These are phyloP conservation scores for Penicillium pulvis DNA, from an alignment of 495 filamentous ascomycete species.

Conservation along the genomic window DNA sequence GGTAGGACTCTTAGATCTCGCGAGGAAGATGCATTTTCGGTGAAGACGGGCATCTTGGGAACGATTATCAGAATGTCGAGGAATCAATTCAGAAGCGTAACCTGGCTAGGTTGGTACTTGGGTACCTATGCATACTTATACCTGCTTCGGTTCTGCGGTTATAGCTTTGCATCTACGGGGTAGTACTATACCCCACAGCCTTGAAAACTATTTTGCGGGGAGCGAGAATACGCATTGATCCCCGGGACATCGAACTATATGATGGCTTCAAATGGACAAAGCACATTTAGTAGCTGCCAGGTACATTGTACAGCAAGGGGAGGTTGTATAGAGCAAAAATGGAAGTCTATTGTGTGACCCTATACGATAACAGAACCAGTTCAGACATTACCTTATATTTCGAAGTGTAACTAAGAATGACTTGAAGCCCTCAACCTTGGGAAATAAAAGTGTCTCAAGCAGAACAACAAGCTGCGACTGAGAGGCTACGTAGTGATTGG, in stretches of 20 bases:
- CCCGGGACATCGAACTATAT: neutral
- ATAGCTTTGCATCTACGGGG: neutral
- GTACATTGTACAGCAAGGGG: too few relatives aligned
- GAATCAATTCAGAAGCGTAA: too few relatives aligned
- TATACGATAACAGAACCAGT: too few relatives aligned
- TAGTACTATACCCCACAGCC: conserved; percentile 1
- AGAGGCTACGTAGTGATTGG: neutral
- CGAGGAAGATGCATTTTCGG: conserved; percentile 39
- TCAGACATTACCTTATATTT: too few relatives aligned
- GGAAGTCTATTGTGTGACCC: too few relatives aligned
- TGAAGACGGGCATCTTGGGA: conserved; percentile 48
- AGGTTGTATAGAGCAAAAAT: too few relatives aligned
- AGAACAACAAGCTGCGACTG: neutral
- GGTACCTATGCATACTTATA: neutral
- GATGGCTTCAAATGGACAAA: neutral
- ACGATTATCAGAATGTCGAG: neutral
- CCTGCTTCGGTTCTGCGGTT: neutral
- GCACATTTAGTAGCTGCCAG: too few relatives aligned
- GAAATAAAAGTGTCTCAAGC: neutral
- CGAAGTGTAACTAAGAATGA: too few relatives aligned
- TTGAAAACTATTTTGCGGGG: neutral
- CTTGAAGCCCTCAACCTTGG: too few relatives aligned
- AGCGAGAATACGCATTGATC: neutral
- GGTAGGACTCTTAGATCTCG: conserved; percentile 44
- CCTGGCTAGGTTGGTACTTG: too few relatives aligned